A percentile compares a stretch with the other conserved stretches of the same genome.
These are phyloP conservation scores for Baudoinia panamericana DNA, from an alignment of 495 filamentous ascomycete genomes.

Conservation along the genomic window DNA sequence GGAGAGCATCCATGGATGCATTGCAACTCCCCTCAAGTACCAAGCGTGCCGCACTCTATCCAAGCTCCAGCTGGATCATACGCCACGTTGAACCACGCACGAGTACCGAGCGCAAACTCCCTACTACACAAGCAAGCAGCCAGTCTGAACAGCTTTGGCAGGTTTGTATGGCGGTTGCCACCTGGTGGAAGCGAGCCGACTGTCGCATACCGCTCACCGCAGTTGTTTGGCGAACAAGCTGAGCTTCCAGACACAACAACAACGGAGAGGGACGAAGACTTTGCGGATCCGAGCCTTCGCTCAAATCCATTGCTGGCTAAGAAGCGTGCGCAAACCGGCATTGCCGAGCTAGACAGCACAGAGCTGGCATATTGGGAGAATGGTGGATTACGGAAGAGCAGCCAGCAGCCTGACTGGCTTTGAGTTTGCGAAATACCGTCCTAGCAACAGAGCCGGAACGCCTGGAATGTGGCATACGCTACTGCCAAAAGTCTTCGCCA, in stretches of 20 bases:
- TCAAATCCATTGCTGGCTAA: not conserved
- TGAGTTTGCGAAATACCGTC: no score
- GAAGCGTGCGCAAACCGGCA: not conserved
- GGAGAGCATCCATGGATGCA: not conserved
- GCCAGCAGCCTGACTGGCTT: no score
- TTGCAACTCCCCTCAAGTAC: not conserved
- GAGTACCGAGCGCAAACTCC: not conserved
- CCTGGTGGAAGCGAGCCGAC: not conserved
- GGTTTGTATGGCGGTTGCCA: slow-evolving; percentile 2
- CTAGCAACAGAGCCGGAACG: no score
- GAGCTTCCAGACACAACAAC: slow-evolving; percentile 3
- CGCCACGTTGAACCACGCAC: not conserved
- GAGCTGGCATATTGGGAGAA: slow-evolving; percentile 7
- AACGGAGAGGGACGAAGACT: slow-evolving; percentile 6
- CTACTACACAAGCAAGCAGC: slow-evolving; percentile 2
- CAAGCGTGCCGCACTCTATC: not conserved
- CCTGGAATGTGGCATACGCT: no score
- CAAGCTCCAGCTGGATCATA: not conserved
- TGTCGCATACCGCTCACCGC: slow-evolving; percentile 1
- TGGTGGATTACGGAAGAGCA: no score
- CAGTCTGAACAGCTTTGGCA: not conserved
- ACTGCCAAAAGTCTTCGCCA: no score
- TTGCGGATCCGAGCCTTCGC: not conserved
- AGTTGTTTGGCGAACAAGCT: slow-evolving; percentile 11
- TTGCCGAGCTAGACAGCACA: slow-evolving; percentile 1